phyloP scores from a whole-genome alignment of 306 rosid genomes.

The Urtica urens region DNA sequence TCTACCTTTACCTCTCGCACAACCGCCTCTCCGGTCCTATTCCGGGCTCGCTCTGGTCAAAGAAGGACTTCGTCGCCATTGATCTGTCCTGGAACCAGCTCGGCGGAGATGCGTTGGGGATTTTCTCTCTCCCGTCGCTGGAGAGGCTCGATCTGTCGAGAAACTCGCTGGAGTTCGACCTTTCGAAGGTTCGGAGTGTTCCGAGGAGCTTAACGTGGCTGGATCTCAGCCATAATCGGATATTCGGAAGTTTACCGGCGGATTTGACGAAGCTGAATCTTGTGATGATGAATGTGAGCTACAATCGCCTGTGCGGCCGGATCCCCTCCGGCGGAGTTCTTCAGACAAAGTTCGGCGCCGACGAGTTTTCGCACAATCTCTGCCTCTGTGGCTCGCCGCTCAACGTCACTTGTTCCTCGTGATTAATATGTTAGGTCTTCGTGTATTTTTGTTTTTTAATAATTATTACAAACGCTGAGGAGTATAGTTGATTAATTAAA shows the following conservation, averaged over 20 bases:
- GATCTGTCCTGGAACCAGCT: constrained; percentile 57
- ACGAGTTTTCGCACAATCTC: constrained; percentile 39
- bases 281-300: constrained; percentile 52
- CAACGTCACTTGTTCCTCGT: constrained; percentile 19
- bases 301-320: constrained; percentile 47
- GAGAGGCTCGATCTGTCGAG: constrained; percentile 37
- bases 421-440: background rate
- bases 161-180: constrained; percentile 42
- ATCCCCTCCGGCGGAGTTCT: constrained; percentile 52
- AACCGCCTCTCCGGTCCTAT: constrained; percentile 42
- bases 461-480: too few relatives aligned
- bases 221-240: constrained; percentile 52
- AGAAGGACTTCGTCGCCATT: constrained; percentile 16
- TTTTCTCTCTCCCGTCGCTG: constrained; percentile 33
- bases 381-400: constrained; percentile 65
- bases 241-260: constrained; percentile 35
- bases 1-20: constrained; percentile 27
- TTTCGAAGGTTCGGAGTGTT: constrained; percentile 30
- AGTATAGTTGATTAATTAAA: too few relatives aligned
- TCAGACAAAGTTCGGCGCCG: constrained; percentile 37
- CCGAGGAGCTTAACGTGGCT: constrained; percentile 30
- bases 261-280: constrained; percentile 27
- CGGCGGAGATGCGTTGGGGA: constrained; percentile 49
- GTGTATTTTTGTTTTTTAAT: too few relatives aligned
- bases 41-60: constrained; percentile 29